These are phyloP conservation scores for Chalciporus chontae DNA, from an alignment of 768 basidiomycete species.

Conservation along the genomic window DNA sequence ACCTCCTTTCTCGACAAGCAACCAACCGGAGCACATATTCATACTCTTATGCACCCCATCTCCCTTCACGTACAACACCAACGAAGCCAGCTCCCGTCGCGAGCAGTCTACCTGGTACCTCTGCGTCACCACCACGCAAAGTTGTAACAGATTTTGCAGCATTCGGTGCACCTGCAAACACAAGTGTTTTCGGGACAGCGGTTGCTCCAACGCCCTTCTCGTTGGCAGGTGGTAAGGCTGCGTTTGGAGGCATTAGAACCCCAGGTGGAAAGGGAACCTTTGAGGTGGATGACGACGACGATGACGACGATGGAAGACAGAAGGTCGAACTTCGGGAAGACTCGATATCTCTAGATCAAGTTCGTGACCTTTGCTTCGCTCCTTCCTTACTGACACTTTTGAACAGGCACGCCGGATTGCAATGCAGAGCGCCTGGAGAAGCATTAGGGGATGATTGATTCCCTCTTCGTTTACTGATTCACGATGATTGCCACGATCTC, in stretches of 20 bases:
- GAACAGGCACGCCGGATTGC: conserved; percentile 75
- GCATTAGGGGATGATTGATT: conserved; percentile 48
- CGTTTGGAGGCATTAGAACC: conserved; percentile 75
- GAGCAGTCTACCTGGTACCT: conserved; percentile 20
- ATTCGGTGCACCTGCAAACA: conserved; percentile 70
- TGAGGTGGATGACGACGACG: conserved; percentile 80
- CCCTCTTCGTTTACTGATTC: conserved; percentile 4
- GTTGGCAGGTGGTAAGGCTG: conserved; percentile 74
- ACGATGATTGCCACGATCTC: conserved; percentile 1
- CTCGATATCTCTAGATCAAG: conserved; percentile 91
- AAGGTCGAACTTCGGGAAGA: conserved; percentile 76
- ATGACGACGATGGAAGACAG: conserved; percentile 60
- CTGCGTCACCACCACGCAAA: conserved; percentile 75
- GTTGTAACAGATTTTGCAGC: conserved; percentile 87
- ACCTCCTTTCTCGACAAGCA: conserved; percentile 69
- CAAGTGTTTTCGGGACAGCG: conserved; percentile 81
- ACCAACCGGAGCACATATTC: conserved; percentile 50
- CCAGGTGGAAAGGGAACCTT: conserved; percentile 33
- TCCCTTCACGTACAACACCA: conserved; percentile 40
- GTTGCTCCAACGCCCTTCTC: conserved; percentile 80
- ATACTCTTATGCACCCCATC: conserved; percentile 51
- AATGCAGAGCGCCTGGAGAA: conserved; percentile 88
- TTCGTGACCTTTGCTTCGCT: conserved; percentile 30
- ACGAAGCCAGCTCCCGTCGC: conserved; percentile 34
- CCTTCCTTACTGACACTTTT: conserved; percentile 5